A percentile compares a stretch with the other conserved stretches of the same genome.
Conservation (phyloP, 2,329 filamentous ascomycete genomes). For the Verticillium albo-atrum region DNA sequence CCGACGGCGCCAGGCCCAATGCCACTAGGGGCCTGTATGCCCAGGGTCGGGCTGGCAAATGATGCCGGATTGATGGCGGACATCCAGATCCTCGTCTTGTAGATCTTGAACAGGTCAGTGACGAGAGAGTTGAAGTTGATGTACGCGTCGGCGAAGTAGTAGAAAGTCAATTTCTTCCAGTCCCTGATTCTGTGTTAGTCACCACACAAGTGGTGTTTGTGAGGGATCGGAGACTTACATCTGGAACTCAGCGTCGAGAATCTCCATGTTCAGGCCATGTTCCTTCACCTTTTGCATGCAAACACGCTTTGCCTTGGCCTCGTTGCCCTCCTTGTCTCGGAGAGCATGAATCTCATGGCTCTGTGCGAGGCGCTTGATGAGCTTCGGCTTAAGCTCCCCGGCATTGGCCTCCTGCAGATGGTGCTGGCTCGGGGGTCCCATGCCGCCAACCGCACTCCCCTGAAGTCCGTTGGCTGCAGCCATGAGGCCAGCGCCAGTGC, state of each 20-base stretch:
- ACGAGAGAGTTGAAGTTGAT: constrained; percentile 99
- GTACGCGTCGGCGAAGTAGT: constrained; percentile 96
- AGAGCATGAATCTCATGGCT: constrained; percentile 84
- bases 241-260: constrained; percentile 96
- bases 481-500: constrained; percentile 57
- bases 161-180: constrained; percentile 98
- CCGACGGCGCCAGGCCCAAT: constrained; percentile 64
- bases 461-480: constrained; percentile 60
- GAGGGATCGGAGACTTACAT: constrained; percentile 61
- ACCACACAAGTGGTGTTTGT: neutral
- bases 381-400: constrained; percentile 84
- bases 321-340: constrained; percentile 93
- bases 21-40: constrained; percentile 64
- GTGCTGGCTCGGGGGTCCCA: constrained; percentile 71
- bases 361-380: constrained; percentile 93
- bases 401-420: constrained; percentile 66
- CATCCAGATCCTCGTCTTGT: constrained; percentile 99
- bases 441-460: constrained; percentile 69
- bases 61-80: constrained; percentile 97
- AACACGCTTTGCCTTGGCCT: constrained; percentile 94
- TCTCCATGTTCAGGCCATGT: constrained; percentile 95
- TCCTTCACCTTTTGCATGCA: constrained; percentile 97
- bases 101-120: constrained; percentile 97
- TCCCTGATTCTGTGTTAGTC: constrained; percentile 56
- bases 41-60: constrained; percentile 74